Conservation (phyloP, 2,329 filamentous ascomycete species). For the Stemphylium beticola region DNA sequence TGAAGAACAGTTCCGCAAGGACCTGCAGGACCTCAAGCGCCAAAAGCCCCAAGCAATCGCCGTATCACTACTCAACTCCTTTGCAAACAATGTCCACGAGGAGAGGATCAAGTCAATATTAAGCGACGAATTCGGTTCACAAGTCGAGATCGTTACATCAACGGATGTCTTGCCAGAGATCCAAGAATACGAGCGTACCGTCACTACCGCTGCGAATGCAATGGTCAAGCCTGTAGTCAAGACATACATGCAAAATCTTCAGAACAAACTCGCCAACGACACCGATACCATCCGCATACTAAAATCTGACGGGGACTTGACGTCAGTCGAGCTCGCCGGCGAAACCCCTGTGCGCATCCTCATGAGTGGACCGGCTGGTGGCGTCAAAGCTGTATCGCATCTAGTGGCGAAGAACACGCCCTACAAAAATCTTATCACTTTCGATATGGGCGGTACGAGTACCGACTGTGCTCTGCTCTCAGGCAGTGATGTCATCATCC, state of each 20-base stretch:
- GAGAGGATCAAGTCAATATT: slow-evolving; percentile 48
- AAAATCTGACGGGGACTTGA: slow-evolving; percentile 58
- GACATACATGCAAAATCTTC: slow-evolving; percentile 52
- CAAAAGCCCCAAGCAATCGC: slow-evolving; percentile 55
- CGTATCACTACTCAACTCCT: slow-evolving; percentile 57
- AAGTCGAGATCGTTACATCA: slow-evolving; percentile 55
- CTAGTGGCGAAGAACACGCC: slow-evolving; percentile 54
- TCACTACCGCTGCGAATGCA: slow-evolving; percentile 57
- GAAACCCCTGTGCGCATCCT: slow-evolving; percentile 57
- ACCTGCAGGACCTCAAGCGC: slow-evolving; percentile 48
- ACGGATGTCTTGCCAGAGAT: slow-evolving; percentile 56
- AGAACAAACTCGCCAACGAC: slow-evolving; percentile 49
- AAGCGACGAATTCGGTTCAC: slow-evolving; percentile 52
- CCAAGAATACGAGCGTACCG: slow-evolving; percentile 58
- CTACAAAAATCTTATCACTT: slow-evolving; percentile 57
- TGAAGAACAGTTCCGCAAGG: slow-evolving; percentile 46
- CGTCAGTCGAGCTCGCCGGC: slow-evolving; percentile 53
- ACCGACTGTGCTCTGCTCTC: slow-evolving; percentile 57
- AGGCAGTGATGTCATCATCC: slow-evolving; percentile 52
- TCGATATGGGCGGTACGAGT: slow-evolving; percentile 60
- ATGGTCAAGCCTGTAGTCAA: slow-evolving; percentile 58
- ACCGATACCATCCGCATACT: slow-evolving; percentile 56
- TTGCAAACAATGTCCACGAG: slow-evolving; percentile 54
- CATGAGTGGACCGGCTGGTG: slow-evolving; percentile 59
- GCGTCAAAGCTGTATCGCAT: slow-evolving; percentile 57